Evolutionary conservation across 805 yeast genomes (phyloP).

Genomic region (Dipodascus albidus): DNA sequence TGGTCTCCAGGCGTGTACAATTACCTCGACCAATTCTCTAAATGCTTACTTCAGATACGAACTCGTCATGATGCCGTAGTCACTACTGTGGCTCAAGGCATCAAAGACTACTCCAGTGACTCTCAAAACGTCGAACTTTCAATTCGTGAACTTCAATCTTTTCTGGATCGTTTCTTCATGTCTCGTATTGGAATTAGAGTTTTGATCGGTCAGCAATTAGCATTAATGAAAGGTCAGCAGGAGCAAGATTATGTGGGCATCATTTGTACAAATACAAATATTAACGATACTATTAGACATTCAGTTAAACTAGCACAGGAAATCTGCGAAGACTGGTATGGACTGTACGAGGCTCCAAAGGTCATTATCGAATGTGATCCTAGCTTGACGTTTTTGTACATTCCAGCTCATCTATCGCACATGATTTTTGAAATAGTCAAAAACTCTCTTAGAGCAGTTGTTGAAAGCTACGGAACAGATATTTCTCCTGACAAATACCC

Average conservation of each 20-base stretch:
- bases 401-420: slow-evolving; percentile 86
- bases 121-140: slow-evolving; percentile 36
- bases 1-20: slow-evolving; percentile 69
- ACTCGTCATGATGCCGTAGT: slow-evolving; percentile 87
- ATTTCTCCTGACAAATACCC: slow-evolving; percentile 69
- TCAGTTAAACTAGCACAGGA: slow-evolving; percentile 86
- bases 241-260: slow-evolving; percentile 73
- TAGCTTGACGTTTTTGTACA: slow-evolving; percentile 76
- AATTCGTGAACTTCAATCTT: slow-evolving; percentile 65
- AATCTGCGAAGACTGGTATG: slow-evolving; percentile 86
- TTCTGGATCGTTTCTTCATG: slow-evolving; percentile 80
- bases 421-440: slow-evolving; percentile 84
- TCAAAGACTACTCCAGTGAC: slow-evolving; percentile 72
- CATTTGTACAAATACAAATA: slow-evolving; percentile 74
- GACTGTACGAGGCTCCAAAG: slow-evolving; percentile 74
- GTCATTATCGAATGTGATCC: slow-evolving; percentile 68
- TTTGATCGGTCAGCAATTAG: slow-evolving; percentile 91
- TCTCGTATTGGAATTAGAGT: slow-evolving; percentile 85
- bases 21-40: slow-evolving; percentile 58
- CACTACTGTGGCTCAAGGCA: slow-evolving; percentile 85
- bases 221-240: slow-evolving; percentile 56
- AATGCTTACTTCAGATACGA: slow-evolving; percentile 58
- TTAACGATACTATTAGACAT: slow-evolving; percentile 71
- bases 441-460: slow-evolving; percentile 80
- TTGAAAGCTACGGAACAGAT: slow-evolving; percentile 60